Percentiles rank a stretch among this genome's conserved stretches.
These are phyloP conservation scores for Nectriaceae sp. DNA, from an alignment of 2,329 filamentous ascomycete species.

Conservation along the genomic window DNA sequence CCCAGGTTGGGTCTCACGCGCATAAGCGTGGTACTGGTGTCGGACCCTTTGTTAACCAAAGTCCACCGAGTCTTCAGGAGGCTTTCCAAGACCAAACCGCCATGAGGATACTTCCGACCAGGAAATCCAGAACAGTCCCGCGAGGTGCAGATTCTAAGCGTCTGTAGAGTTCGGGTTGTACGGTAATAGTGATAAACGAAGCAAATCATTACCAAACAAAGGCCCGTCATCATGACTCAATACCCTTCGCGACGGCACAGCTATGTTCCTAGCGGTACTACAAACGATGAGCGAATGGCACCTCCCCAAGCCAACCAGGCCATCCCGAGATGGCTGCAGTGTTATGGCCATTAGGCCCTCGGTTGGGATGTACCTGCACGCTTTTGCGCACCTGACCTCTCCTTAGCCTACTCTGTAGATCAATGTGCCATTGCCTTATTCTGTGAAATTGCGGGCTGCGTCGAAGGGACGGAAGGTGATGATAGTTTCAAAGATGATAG, in stretches of 20 bases:
- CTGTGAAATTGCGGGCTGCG: too few species aligned
- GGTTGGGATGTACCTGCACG: too few species aligned
- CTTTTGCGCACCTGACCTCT: slow-evolving; percentile 30
- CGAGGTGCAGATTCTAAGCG: slow-evolving; percentile 11
- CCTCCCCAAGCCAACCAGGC: slow-evolving; percentile 18
- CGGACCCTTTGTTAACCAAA: slow-evolving; percentile 9
- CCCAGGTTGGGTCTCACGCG: slow-evolving; percentile 16
- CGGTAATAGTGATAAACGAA: slow-evolving; percentile 1
- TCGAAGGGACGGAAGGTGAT: too few species aligned
- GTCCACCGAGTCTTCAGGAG: slow-evolving; percentile 2
- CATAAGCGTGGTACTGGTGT: slow-evolving; percentile 18
- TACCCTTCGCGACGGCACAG: slow-evolving; percentile 4
- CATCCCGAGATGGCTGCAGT: slow-evolving; percentile 26
- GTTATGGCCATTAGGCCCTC: slow-evolving; percentile 13
- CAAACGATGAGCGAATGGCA: slow-evolving; percentile 17
- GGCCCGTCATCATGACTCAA: slow-evolving; percentile 28
- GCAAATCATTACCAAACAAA: neutral
- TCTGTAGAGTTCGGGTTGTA: neutral
- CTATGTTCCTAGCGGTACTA: slow-evolving; percentile 15
- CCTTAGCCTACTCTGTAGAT: slow-evolving; percentile 20
- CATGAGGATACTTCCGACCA: neutral
- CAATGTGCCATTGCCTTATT: slow-evolving; percentile 27
- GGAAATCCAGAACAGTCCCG: slow-evolving; percentile 3
- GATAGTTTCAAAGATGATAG: too few species aligned
- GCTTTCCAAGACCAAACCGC: slow-evolving; percentile 1